phyloP scores from a whole-genome alignment of 164 flowering plant species.

The Dillenia turbinata region DNA sequence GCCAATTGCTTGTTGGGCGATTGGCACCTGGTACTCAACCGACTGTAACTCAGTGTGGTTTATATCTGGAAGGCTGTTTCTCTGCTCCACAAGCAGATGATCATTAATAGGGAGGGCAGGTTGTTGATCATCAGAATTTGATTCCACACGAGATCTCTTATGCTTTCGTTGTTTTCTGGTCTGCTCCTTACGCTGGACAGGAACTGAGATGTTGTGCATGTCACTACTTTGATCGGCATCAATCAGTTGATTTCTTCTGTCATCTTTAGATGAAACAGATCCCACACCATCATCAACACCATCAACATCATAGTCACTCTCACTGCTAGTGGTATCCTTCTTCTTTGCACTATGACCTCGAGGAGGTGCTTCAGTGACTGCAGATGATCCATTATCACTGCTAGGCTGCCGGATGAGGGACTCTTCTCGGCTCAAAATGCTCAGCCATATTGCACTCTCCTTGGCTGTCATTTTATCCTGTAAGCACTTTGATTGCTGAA shows the following conservation, averaged over 20 bases:
- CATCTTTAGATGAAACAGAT: constrained; percentile 63
- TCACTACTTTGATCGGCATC: constrained; percentile 21
- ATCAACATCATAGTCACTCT: constrained; percentile 69
- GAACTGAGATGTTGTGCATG: constrained; percentile 1
- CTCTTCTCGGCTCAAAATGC: constrained; percentile 64
- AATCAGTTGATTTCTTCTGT: constrained; percentile 28
- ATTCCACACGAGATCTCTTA: constrained; percentile 27
- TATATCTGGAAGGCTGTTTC: constrained; percentile 37
- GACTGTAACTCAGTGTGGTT: constrained; percentile 24
- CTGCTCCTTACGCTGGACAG: constrained; percentile 26
- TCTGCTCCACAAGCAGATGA: constrained; percentile 17
- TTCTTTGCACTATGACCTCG: constrained; percentile 27
- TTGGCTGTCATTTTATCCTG: constrained; percentile 88
- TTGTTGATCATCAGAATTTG: constrained; percentile 18
- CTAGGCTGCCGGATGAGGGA: constrained; percentile 44
- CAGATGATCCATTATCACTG: constrained; percentile 54
- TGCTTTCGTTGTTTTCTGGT: constrained; percentile 21
- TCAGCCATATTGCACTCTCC: constrained; percentile 80
- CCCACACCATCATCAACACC: constrained; percentile 42
- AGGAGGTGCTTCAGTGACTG: constrained; percentile 40
- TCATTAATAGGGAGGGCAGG: constrained; percentile 12
- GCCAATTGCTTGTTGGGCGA: constrained; percentile 27
- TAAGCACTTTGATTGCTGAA: constrained; percentile 69
- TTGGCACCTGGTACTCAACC: constrained; percentile 18
- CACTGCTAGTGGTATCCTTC: constrained; percentile 41